A percentile compares a stretch with the other conserved stretches of the same genome.
Evolutionary conservation across 768 basidiomycete genomes (phyloP).

Genomic region (Calocera viscosa): DNA sequence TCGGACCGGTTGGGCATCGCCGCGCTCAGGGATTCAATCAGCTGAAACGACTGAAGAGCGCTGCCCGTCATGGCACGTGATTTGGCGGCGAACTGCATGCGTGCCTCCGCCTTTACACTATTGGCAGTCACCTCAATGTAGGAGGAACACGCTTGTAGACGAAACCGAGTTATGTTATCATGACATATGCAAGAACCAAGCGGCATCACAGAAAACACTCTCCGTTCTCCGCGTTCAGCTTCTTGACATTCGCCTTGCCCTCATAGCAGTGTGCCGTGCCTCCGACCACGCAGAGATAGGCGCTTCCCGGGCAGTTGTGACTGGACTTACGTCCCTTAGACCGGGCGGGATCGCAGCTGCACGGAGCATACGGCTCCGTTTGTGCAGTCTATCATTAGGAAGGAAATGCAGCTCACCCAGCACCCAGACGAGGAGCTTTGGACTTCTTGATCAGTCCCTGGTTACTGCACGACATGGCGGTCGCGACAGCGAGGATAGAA

Average conservation of each 20-base stretch:
- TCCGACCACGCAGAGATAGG: background rate
- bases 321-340: background rate
- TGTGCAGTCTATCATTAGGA: background rate
- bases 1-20: too few species aligned
- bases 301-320: background rate
- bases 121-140: too few species aligned
- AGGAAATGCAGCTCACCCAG: background rate
- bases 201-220: background rate
- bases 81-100: too few species aligned
- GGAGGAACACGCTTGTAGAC: too few species aligned
- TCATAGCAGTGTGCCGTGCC: background rate
- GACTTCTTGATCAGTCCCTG: conserved; percentile 7
- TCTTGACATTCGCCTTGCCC: background rate
- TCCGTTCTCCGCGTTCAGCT: background rate
- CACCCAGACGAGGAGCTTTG: background rate
- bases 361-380: background rate
- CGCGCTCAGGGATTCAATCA: too few species aligned
- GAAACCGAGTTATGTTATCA: too few species aligned
- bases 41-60: too few species aligned
- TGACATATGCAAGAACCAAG: too few species aligned
- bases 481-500: background rate
- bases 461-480: background rate
- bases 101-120: too few species aligned
- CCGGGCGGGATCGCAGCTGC: background rate
- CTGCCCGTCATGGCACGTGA: too few species aligned